Conservation (phyloP, 2,329 filamentous ascomycete genomes). For the Cryphonectria nitschkei region DNA sequence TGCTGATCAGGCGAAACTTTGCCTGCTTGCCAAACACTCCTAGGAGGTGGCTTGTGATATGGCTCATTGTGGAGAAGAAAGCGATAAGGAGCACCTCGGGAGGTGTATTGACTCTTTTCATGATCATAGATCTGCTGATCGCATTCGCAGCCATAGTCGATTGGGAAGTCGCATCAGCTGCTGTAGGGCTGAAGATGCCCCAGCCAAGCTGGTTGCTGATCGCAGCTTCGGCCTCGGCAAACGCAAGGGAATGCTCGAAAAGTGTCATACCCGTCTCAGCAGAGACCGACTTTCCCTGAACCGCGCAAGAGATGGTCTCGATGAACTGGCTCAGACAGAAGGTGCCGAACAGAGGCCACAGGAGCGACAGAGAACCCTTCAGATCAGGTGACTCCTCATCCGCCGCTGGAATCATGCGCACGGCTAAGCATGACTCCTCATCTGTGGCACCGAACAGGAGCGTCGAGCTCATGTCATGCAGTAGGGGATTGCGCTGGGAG, state of each 20-base stretch:
- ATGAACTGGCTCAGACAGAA: conserved; percentile 80
- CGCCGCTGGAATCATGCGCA: conserved; percentile 69
- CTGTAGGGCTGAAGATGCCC: conserved; percentile 59
- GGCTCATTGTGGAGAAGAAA: conserved; percentile 86
- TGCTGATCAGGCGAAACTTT: conserved; percentile 80
- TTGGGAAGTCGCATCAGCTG: conserved; percentile 49
- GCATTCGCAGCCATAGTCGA: conserved; percentile 43
- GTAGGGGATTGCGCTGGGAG: conserved; percentile 66
- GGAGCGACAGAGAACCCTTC: conserved; percentile 75
- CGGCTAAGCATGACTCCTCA: conserved; percentile 72
- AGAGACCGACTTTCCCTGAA: conserved; percentile 79
- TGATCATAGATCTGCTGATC: conserved; percentile 67
- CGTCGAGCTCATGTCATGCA: conserved; percentile 73
- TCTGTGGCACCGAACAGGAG: conserved; percentile 77
- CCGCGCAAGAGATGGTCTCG: conserved; percentile 83
- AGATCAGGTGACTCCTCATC: conserved; percentile 58
- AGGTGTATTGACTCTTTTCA: conserved; percentile 82
- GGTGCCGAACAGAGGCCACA: conserved; percentile 76
- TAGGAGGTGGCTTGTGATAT: conserved; percentile 80
- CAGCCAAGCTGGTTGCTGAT: conserved; percentile 80
- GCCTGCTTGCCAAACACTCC: conserved; percentile 81
- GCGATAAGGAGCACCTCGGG: conserved; percentile 87
- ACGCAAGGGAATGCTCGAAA: conserved; percentile 94
- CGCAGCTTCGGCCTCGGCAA: conserved; percentile 91
- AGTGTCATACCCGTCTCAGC: conserved; percentile 95